Evolutionary conservation across 805 yeast species (phyloP), one percentile per base, ranked within the genome.

Genomic region (Wickerhamomyces rabaulensis): DNA sequence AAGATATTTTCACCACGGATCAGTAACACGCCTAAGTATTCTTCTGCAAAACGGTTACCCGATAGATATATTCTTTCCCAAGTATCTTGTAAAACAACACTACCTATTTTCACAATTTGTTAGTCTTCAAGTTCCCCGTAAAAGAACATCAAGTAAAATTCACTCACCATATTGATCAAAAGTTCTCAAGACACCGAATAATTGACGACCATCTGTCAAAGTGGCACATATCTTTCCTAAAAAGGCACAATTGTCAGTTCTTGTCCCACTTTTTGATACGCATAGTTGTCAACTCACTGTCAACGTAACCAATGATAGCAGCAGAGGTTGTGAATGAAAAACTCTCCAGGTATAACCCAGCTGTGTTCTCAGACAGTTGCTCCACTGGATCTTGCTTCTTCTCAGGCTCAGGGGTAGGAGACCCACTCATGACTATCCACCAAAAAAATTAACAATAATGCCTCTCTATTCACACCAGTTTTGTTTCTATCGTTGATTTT

Each of bases 1-100:
- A 91, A 94, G 9, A 94, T 94, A 58, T 92, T 92, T 65, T 94
- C 99, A 51, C 99, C 99, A 67, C 99, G 84, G 37, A 94, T 84
- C 69, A 94, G 78, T 62, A 82, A 84, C 43, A 88, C 87, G 9
- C 96, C 97, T 44, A 85, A 76, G 43, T 74, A 73, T n/a, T 70
- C 71, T 63, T 92, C 96, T 9, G 87, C 95, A 61, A 82, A 92
- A 52, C 76, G 61, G 37, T 69, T 70, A 15, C 74, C 79, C 16
- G 73, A 63, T 53, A 84, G 71, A 62, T 87, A 87, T 56, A 90
- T 79, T 65, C 97, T 79, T 65, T 94, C 98, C 41, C 82, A 71
- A 16, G 96, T 82, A 63, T 91, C 96, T 67, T 94, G 98, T 52
- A 94, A 72, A 36, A 94, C 96, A 59, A 94, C 73, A 67, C 92